Evolutionary conservation across 2,329 filamentous ascomycete species (phyloP).

Genomic region (Aspergillus phoenicis): DNA sequence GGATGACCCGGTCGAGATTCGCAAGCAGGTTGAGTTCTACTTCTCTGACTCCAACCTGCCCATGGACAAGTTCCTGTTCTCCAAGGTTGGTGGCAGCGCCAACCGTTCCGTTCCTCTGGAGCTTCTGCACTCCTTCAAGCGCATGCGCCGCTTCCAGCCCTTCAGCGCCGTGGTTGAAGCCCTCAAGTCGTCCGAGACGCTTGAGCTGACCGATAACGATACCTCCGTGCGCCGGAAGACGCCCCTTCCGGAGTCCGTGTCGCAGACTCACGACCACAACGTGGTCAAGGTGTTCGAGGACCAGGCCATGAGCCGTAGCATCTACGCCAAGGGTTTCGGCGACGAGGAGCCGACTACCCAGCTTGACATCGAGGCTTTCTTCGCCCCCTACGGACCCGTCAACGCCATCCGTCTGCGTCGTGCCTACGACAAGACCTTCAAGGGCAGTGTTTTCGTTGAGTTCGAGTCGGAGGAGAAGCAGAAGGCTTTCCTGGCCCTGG

Average conservation of each 20-base stretch:
- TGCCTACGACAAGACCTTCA: constrained; percentile 72
- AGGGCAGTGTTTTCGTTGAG: constrained; percentile 95
- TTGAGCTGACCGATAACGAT: constrained; percentile 74
- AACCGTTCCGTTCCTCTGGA: constrained; percentile 73
- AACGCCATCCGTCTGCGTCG: constrained; percentile 87
- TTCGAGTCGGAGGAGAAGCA: constrained; percentile 78
- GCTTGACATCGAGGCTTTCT: constrained; percentile 92
- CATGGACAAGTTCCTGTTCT: constrained; percentile 84
- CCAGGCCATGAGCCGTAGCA: constrained; percentile 70
- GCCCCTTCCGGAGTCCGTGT: constrained; percentile 60
- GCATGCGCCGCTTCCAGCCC: constrained; percentile 93
- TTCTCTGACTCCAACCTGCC: constrained; percentile 90
- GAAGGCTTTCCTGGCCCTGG: constrained; percentile 75
- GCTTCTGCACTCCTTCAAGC: constrained; percentile 82
- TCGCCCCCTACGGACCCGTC: constrained; percentile 75
- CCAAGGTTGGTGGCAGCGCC: constrained; percentile 74
- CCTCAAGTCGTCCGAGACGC: constrained; percentile 72
- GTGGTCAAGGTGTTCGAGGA: constrained; percentile 61
- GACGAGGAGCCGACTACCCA: constrained; percentile 81
- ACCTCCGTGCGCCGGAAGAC: constrained; percentile 75
- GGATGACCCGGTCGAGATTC: constrained; percentile 77
- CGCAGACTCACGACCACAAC: constrained; percentile 57
- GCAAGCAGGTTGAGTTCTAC: constrained; percentile 94
- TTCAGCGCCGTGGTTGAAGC: constrained; percentile 81
- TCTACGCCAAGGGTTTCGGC: constrained; percentile 95